These are phyloP conservation scores for Naganishia liquefaciens DNA, from an alignment of 1,284 basidiomycete genomes.

Conservation along the genomic window DNA sequence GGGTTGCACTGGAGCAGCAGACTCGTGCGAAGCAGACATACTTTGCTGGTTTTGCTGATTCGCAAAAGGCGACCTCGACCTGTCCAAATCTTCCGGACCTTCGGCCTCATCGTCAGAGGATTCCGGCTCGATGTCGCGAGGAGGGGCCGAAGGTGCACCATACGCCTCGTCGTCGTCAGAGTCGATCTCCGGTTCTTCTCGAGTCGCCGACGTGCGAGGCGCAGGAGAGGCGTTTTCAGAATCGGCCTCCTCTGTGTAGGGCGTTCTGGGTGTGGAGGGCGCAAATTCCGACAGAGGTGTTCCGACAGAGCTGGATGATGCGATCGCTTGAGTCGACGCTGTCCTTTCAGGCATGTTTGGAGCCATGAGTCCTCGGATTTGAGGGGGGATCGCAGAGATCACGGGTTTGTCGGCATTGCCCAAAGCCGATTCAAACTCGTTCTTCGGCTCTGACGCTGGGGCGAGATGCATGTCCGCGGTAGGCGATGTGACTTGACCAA, in stretches of 20 bases:
- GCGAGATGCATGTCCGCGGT: constrained; percentile 32
- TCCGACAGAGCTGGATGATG: constrained; percentile 39
- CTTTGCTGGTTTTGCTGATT: background rate
- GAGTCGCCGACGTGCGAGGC: background rate
- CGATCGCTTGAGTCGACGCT: constrained; percentile 44
- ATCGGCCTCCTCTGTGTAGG: constrained; percentile 13
- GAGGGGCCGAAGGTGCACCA: background rate
- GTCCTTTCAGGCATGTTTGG: constrained; percentile 35
- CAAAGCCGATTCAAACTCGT: constrained; percentile 66
- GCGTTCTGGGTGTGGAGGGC: constrained; percentile 23
- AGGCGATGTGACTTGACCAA: constrained; percentile 16
- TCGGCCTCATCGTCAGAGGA: constrained; percentile 51
- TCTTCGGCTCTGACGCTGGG: constrained; percentile 51
- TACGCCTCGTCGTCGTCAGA: background rate
- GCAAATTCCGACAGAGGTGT: constrained; percentile 37
- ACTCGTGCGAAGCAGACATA: background rate
- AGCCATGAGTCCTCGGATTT: constrained; percentile 9
- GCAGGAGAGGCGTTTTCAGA: constrained; percentile 27
- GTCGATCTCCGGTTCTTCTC: constrained; percentile 4
- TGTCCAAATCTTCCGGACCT: constrained; percentile 54
- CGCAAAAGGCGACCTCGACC: constrained; percentile 36
- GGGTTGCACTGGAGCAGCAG: background rate
- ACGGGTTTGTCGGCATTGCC: constrained; percentile 52
- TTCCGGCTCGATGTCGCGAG: constrained; percentile 33
- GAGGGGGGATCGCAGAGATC: constrained; percentile 17